These are phyloP conservation scores for Penicillium verrucosum DNA, from an alignment of 2,329 filamentous ascomycete genomes.

Conservation along the genomic window DNA sequence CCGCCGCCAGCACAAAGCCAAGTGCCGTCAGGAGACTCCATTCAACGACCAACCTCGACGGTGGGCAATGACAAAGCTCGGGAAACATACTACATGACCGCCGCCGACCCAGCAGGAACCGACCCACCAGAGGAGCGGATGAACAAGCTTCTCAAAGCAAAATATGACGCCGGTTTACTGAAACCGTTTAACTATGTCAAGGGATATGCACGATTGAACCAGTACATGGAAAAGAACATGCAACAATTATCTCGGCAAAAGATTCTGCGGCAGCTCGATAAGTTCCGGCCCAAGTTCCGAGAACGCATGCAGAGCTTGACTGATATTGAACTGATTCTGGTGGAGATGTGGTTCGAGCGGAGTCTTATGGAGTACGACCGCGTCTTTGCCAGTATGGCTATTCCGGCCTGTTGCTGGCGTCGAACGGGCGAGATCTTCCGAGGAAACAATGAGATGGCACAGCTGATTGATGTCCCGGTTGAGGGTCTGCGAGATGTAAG, in stretches of 20 bases:
- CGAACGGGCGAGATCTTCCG: conserved; percentile 95
- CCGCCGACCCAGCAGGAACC: conserved; percentile 86
- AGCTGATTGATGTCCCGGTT: conserved; percentile 88
- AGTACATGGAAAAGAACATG: conserved; percentile 89
- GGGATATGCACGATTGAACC: conserved; percentile 82
- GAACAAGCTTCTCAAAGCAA: conserved; percentile 88
- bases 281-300: conserved; percentile 91
- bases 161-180: conserved; percentile 90
- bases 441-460: conserved; percentile 98
- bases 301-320: conserved; percentile 90
- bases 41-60: conserved; percentile 60
- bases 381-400: conserved; percentile 97
- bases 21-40: conserved; percentile 48
- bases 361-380: conserved; percentile 97
- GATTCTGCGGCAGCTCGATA: conserved; percentile 85
- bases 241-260: conserved; percentile 79
- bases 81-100: conserved; percentile 92
- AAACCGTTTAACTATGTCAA: conserved; percentile 99
- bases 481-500: conserved; percentile 86
- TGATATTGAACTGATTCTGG: conserved; percentile 88
- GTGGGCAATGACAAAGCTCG: conserved; percentile 65
- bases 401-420: conserved; percentile 95
- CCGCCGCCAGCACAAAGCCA: conserved; percentile 31
- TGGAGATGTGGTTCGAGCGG: conserved; percentile 99
- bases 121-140: conserved; percentile 89